Evolutionary conservation across 495 filamentous ascomycete species (phyloP).

Genomic region (Xylaria sp.): DNA sequence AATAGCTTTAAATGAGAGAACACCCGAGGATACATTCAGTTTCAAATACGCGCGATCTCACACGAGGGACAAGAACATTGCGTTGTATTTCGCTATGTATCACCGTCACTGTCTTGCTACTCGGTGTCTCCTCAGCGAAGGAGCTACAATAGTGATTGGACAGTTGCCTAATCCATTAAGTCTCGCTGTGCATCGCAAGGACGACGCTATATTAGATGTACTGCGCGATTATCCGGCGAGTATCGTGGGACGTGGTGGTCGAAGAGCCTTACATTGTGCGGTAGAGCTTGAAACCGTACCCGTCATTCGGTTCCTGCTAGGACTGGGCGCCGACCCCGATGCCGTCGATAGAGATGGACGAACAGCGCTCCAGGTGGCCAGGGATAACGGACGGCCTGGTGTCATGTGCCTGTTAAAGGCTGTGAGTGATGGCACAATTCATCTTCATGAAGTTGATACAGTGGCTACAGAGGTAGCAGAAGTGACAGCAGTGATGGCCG

Average conservation of each 20-base stretch:
- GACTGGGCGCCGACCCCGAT: slow-evolving; percentile 5
- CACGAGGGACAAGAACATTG: not conserved
- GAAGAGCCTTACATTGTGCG: slow-evolving; percentile 3
- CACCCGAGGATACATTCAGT: not conserved
- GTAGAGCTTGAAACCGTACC: not conserved
- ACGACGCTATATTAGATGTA: not conserved
- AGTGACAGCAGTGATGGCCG: not conserved
- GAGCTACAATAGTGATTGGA: not conserved
- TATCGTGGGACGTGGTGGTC: not conserved
- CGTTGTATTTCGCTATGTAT: not conserved
- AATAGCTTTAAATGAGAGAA: not conserved
- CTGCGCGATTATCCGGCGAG: not conserved
- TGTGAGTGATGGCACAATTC: not conserved
- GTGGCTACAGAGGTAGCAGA: not conserved
- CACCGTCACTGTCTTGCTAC: no score
- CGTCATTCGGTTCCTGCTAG: slow-evolving; percentile 10
- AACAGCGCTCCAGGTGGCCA: slow-evolving; percentile 16
- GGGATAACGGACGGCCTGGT: not conserved
- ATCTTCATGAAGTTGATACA: not conserved
- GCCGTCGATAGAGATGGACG: not conserved
- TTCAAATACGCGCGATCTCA: not conserved
- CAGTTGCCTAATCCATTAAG: not conserved
- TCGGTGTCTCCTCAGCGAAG: not conserved
- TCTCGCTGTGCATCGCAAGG: not conserved
- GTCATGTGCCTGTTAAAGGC: not conserved